Evolutionary conservation across 192 early-diverging fungal genomes (phyloP), one percentile per base, ranked within the genome.

Genomic region (Coemansia interrupta): DNA sequence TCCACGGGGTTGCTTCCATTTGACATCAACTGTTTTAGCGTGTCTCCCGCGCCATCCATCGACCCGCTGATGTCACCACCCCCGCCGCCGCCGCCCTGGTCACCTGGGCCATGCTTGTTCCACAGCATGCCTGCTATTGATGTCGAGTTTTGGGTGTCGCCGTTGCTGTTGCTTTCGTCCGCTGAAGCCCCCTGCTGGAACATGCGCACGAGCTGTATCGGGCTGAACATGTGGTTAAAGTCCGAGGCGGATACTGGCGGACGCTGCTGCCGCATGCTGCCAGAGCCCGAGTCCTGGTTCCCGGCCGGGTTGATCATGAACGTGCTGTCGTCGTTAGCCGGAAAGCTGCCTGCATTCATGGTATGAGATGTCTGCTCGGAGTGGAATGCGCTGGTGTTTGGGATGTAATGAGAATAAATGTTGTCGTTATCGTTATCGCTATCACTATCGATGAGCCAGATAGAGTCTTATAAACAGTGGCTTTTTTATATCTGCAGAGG

Each of bases 221-320:
- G 74, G n/a, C 60, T 77, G 24, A 77, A 77, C 74, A 77, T 77
- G 65, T 71, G 68, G 54, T 72, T 71, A 17, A 77, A 63, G 12
- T 70, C 64, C 3, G 63, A 42, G 8, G 58, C 63, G 5, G 72
- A 63, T 20, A 75, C 61, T 12, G 66, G 72, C 15, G 49, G 54
- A 18, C 66, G 52, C 53, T 61, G 66, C 14, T 36, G 29, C 18
- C 32, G 13, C 59, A 50, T 55, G 49, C 50, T 42, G 50, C 49
- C 22, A 46, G 49, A 54, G n/a, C 23, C 42, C 1, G 63, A 14
- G 12, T 26, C 58, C 12, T 42, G 40, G 47, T 32, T 56, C n/a
- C 52, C 43, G 6, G 26, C 24, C 4, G 58, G 56, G 44, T 74
- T 69, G 38, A 75, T 28, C 17, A 75, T 61, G 46, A 75, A 75